Percentiles rank a stretch among this genome's conserved stretches.
Evolutionary conservation across 2,329 filamentous ascomycete species (phyloP).

Genomic region (Epichloe festucae): DNA sequence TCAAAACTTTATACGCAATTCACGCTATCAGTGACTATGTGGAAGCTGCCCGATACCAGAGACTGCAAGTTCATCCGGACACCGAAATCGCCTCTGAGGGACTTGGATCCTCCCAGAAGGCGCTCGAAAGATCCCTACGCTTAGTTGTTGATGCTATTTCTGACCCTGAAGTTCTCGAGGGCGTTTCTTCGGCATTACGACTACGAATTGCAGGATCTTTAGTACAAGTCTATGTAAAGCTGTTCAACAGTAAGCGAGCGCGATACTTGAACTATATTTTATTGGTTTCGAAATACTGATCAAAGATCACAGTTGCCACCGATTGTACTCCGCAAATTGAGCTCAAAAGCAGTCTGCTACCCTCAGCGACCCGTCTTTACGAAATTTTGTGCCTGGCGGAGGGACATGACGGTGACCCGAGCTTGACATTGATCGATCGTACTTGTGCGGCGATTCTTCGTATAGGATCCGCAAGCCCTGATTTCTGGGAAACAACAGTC

Average conservation of each 20-base stretch:
- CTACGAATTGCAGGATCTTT: slow-evolving; percentile 16
- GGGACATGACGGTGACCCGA: slow-evolving; percentile 11
- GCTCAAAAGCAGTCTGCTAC: slow-evolving; percentile 4
- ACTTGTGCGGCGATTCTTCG: slow-evolving; percentile 17
- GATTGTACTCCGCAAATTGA: background rate
- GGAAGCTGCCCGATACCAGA: slow-evolving; percentile 23
- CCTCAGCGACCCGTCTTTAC: slow-evolving; percentile 7
- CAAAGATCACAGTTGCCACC: background rate
- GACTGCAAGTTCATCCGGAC: slow-evolving; percentile 14
- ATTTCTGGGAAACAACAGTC: slow-evolving; percentile 18
- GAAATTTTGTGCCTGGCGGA: slow-evolving; percentile 16
- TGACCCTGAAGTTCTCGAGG: slow-evolving; percentile 38
- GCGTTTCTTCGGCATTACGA: slow-evolving; percentile 12
- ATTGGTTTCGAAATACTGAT: background rate
- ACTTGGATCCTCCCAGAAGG: slow-evolving; percentile 9
- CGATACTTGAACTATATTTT: background rate
- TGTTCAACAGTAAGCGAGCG: slow-evolving; percentile 13
- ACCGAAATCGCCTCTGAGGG: background rate
- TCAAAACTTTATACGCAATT: slow-evolving; percentile 61
- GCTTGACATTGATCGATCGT: slow-evolving; percentile 14
- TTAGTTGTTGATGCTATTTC: slow-evolving; percentile 49
- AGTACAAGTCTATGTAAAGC: slow-evolving; percentile 16
- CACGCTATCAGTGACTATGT: slow-evolving; percentile 54
- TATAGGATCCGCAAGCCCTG: slow-evolving; percentile 14
- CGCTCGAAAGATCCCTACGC: slow-evolving; percentile 30